Evolutionary conservation across 2,329 filamentous ascomycete species (phyloP).

Genomic region (Gyromitra esculenta): DNA sequence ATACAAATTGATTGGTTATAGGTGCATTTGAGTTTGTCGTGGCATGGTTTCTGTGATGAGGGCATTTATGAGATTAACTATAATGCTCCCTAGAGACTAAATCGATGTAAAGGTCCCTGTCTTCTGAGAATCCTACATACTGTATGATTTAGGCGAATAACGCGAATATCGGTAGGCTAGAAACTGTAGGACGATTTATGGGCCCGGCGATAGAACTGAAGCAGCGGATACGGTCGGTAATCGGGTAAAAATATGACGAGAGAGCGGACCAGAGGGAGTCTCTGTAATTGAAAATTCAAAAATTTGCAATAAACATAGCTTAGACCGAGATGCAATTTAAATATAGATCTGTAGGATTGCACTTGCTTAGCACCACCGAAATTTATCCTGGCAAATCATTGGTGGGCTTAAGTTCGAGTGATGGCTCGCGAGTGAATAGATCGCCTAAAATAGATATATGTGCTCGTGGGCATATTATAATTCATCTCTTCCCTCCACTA

Average conservation of each 20-base stretch:
- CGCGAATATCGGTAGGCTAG: neutral
- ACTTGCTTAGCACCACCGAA: too few relatives aligned
- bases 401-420: neutral
- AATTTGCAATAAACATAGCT: neutral
- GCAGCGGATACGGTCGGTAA: neutral
- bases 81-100: too few relatives aligned
- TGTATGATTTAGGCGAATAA: neutral
- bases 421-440: neutral
- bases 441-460: neutral
- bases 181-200: neutral
- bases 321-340: neutral
- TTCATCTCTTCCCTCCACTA: neutral
- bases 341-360: too few relatives aligned
- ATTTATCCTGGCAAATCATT: too few relatives aligned
- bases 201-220: neutral
- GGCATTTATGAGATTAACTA: too few relatives aligned
- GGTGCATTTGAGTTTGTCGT: too few relatives aligned
- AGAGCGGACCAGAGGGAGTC: neutral
- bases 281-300: neutral
- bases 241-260: neutral
- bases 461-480: neutral
- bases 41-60: too few relatives aligned
- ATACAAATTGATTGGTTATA: too few relatives aligned
- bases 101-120: too few relatives aligned
- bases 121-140: too few relatives aligned